Conservation (phyloP, 805 yeast species). For the Ogataea siamensis region DNA sequence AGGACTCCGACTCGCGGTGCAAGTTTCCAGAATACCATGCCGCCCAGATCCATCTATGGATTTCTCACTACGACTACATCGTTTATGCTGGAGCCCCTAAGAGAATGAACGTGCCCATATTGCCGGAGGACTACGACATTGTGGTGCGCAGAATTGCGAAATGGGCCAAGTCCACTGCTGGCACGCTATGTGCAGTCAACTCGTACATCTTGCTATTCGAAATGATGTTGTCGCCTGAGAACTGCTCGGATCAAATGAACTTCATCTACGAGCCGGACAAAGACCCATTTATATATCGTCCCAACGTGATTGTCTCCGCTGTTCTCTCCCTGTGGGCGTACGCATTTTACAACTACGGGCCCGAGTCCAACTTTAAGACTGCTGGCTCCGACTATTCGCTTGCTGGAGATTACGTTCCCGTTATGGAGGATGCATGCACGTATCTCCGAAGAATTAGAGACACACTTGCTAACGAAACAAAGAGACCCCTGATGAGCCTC, state of each 20-base stretch:
- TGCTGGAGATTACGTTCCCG: constrained; percentile 21
- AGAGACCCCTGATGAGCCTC: constrained; percentile 10
- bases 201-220: constrained; percentile 57
- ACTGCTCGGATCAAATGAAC: constrained; percentile 27
- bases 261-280: constrained; percentile 35
- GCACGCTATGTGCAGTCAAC: constrained; percentile 50
- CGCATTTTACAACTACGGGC: constrained; percentile 45
- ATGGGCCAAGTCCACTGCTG: constrained; percentile 46
- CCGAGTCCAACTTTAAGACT: constrained; percentile 40
- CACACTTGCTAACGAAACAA: constrained; percentile 33
- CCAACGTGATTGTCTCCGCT: constrained; percentile 38
- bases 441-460: constrained; percentile 46
- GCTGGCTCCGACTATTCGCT: constrained; percentile 7
- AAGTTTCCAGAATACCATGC: constrained; percentile 65
- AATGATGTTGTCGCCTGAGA: constrained; percentile 42
- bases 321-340: constrained; percentile 47
- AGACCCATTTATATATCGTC: constrained; percentile 33
- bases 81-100: constrained; percentile 76
- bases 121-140: constrained; percentile 47
- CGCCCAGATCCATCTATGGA: constrained; percentile 60
- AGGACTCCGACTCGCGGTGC: constrained; percentile 39
- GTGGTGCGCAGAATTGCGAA: constrained; percentile 45
- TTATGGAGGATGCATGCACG: constrained; percentile 47
- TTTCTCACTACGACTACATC: constrained; percentile 71
- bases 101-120: constrained; percentile 62